Conservation (phyloP, 768 basidiomycete species). For the Mycena venus region DNA sequence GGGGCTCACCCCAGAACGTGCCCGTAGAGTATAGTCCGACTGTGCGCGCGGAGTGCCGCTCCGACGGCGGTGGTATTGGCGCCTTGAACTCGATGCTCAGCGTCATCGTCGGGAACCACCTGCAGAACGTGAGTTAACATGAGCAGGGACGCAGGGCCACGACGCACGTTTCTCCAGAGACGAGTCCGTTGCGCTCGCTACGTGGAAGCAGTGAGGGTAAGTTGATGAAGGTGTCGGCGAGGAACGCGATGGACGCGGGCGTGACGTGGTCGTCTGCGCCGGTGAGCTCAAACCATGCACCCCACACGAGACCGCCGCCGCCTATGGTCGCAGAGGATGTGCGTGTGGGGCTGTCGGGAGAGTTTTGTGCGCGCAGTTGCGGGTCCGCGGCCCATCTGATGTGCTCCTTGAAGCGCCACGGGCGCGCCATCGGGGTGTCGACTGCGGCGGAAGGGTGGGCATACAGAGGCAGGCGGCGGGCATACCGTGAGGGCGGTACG, state of each 20-base stretch:
- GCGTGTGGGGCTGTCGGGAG: constrained; percentile 50
- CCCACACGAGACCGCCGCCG: constrained; percentile 70
- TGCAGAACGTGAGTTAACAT: constrained; percentile 34
- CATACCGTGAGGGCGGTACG: constrained; percentile 67
- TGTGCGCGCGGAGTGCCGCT: constrained; percentile 60
- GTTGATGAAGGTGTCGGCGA: constrained; percentile 67
- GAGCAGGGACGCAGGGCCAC: background rate
- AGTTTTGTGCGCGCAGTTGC: constrained; percentile 54
- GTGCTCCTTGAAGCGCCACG: constrained; percentile 53
- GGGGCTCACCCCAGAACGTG: constrained; percentile 65
- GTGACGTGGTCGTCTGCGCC: constrained; percentile 60
- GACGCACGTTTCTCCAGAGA: constrained; percentile 30
- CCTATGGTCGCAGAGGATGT: constrained; percentile 57
- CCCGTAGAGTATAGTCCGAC: constrained; percentile 69
- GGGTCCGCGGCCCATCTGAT: constrained; percentile 57
- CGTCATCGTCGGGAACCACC: constrained; percentile 76
- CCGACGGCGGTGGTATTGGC: constrained; percentile 61
- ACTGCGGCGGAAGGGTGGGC: constrained; percentile 62
- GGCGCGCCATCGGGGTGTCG: constrained; percentile 34
- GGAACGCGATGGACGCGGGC: constrained; percentile 63
- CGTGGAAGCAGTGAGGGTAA: constrained; percentile 62
- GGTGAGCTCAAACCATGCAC: constrained; percentile 66
- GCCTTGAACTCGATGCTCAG: constrained; percentile 75
- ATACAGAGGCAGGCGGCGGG: constrained; percentile 70
- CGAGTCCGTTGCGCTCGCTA: constrained; percentile 55